Evolutionary conservation across 2,329 filamentous ascomycete species (phyloP), one percentile per base, ranked within the genome.

Genomic region (Sporothrix mexicana): DNA sequence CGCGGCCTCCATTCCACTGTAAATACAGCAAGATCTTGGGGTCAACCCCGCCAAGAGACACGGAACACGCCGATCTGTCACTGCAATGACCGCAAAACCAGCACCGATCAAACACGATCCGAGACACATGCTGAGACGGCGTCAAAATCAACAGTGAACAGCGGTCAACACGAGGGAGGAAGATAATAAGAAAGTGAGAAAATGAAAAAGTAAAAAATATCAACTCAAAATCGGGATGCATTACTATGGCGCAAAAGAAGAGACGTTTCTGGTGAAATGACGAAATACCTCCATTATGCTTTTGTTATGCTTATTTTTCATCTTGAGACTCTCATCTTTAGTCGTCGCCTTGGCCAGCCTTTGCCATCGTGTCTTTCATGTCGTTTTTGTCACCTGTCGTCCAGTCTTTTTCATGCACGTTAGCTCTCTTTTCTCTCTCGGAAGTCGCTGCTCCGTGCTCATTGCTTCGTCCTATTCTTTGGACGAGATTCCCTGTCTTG

Each of bases 61-160:
- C 47, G 66, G 47, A 49, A 53, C 15, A 43, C 17, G 67, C 15
- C n/a, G 69, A 64, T 71, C 69, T n/a, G 17, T 8, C 41, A 15
- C 23, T 3, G 30, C 30, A 12, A 53, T 36, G 36, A 41, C 8
- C 8, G 17, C 17, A 45, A 66, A n/a, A 25, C 12, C 61, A 25
- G 61, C 41, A 45, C 13, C 73, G 74, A 74, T 75, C 72, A 75
- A 75, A 75, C 74, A 36, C 57, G 55, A 53, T 57, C 55, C 73
- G 74, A 72, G 72, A 75, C 74, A 62, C 36, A 71, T 57, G 36
- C 74, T 49, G 74, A 74, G 74, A 75, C 74, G 57, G 41, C 45
- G 64, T 36, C 30, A 36, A 36, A 36, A 36, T 17, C 61, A 68
- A 51, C n/a, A n/a, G n/a, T 15, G 20, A 51, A n/a, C 17, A n/a